These are phyloP conservation scores for Ambrosiella beaveri DNA, from an alignment of 2,329 filamentous ascomycete species.

Conservation along the genomic window DNA sequence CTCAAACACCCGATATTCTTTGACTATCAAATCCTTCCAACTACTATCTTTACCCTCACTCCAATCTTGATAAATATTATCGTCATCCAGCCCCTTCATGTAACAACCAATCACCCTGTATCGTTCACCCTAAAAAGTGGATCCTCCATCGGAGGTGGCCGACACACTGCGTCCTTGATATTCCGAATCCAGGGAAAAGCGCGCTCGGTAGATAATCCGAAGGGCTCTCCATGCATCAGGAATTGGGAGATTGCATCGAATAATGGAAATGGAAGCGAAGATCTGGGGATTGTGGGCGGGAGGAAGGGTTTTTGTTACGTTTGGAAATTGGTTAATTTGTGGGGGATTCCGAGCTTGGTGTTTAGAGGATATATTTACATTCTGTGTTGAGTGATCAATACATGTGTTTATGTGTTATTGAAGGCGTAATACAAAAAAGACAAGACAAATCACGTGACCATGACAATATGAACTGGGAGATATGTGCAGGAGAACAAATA, in stretches of 20 bases:
- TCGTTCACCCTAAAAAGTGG: not conserved
- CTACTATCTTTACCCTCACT: not conserved
- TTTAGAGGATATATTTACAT: not conserved
- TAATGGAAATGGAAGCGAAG: not conserved
- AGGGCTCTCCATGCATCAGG: not conserved
- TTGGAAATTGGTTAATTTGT: not conserved
- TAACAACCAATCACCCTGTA: not conserved
- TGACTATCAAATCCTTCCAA: too few species aligned
- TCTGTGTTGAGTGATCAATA: not conserved
- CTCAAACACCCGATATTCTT: not conserved
- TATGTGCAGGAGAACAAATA: not conserved
- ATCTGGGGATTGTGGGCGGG: not conserved
- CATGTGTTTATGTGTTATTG: not conserved
- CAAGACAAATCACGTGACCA: not conserved
- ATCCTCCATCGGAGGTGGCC: not conserved
- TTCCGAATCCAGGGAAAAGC: not conserved
- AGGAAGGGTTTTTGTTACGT: not conserved
- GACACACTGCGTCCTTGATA: not conserved
- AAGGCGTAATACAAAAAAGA: not conserved
- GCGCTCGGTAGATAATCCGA: not conserved
- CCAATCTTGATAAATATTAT: not conserved
- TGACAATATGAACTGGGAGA: not conserved
- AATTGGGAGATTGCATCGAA: slow-evolving; percentile 5
- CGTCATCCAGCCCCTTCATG: not conserved
- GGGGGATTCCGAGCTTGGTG: not conserved